phyloP scores from a whole-genome alignment of 306 rosid species.

The Potentilla sterilis region DNA sequence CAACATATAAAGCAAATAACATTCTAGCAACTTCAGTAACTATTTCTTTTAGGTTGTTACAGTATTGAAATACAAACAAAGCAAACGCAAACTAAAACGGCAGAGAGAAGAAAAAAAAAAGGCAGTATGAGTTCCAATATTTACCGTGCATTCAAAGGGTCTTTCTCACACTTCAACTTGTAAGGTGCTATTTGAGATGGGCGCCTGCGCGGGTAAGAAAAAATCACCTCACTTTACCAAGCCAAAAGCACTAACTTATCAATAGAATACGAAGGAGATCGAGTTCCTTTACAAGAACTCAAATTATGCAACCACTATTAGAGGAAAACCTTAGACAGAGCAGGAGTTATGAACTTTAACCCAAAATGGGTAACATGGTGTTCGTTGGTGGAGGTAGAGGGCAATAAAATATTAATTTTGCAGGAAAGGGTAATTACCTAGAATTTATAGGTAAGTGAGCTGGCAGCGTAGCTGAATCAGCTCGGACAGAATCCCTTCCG shows the following conservation, averaged over 20 bases:
- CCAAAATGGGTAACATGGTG: not conserved
- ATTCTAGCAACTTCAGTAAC: not conserved
- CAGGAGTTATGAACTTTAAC: not conserved
- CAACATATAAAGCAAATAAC: not conserved
- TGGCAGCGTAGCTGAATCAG: slow-evolving; percentile 77
- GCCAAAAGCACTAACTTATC: not conserved
- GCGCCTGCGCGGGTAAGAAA: slow-evolving; percentile 57
- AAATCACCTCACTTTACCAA: not conserved
- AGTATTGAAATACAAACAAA: not conserved
- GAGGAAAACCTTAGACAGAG: not conserved
- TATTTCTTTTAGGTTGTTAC: not conserved
- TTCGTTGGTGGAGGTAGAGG: not conserved
- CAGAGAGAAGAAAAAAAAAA: slow-evolving; percentile 3
- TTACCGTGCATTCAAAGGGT: slow-evolving; percentile 74
- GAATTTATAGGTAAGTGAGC: slow-evolving; percentile 59
- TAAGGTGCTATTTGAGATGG: slow-evolving; percentile 59
- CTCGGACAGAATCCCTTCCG: slow-evolving; percentile 72
- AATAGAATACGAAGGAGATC: not conserved
- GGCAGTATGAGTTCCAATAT: slow-evolving; percentile 23
- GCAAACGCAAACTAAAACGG: not conserved
- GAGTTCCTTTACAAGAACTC: not conserved
- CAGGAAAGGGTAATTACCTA: slow-evolving; percentile 42
- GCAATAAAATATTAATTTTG: not conserved
- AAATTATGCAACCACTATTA: not conserved
- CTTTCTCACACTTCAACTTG: slow-evolving; percentile 94